Evolutionary conservation across 2,329 filamentous ascomycete species (phyloP).

Genomic region (Paramyrothecium sp.): DNA sequence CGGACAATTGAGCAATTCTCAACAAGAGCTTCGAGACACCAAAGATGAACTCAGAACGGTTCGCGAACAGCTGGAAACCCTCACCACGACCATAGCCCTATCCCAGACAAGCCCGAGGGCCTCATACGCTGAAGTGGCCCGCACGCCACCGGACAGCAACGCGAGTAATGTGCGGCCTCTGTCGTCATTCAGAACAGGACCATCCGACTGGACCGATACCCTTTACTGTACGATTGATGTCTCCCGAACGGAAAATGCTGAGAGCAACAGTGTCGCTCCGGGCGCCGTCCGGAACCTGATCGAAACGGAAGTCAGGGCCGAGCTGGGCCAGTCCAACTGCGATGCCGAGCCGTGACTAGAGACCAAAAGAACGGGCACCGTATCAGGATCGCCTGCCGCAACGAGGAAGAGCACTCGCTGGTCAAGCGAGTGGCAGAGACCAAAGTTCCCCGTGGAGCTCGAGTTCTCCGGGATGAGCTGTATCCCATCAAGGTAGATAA

Average conservation of each 20-base stretch:
- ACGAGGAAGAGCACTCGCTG: slow-evolving; percentile 14
- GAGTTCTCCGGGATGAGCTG: slow-evolving; percentile 16
- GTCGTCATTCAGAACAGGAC: background rate
- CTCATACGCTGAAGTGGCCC: slow-evolving; percentile 2
- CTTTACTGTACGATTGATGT: slow-evolving; percentile 4
- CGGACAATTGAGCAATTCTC: background rate
- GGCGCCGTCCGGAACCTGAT: background rate
- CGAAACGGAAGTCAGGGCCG: slow-evolving; percentile 1
- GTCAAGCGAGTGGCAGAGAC: slow-evolving; percentile 15
- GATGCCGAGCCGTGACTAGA: slow-evolving; percentile 6
- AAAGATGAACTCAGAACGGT: background rate
- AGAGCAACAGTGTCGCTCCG: background rate
- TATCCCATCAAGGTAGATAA: slow-evolving; percentile 22
- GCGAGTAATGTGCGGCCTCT: background rate
- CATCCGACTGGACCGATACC: background rate
- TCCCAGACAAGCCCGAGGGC: background rate
- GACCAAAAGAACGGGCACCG: slow-evolving; percentile 3
- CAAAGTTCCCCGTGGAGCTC: slow-evolving; percentile 11
- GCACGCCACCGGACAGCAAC: background rate
- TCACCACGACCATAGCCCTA: background rate
- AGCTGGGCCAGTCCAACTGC: slow-evolving; percentile 4
- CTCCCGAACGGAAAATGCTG: too few species aligned
- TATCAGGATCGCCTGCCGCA: slow-evolving; percentile 14
- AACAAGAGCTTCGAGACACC: background rate
- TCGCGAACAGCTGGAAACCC: slow-evolving; percentile 3